These are phyloP conservation scores for Ophiocordyceps camponoti-leonardi DNA, from an alignment of 2,329 filamentous ascomycete genomes.

Conservation along the genomic window DNA sequence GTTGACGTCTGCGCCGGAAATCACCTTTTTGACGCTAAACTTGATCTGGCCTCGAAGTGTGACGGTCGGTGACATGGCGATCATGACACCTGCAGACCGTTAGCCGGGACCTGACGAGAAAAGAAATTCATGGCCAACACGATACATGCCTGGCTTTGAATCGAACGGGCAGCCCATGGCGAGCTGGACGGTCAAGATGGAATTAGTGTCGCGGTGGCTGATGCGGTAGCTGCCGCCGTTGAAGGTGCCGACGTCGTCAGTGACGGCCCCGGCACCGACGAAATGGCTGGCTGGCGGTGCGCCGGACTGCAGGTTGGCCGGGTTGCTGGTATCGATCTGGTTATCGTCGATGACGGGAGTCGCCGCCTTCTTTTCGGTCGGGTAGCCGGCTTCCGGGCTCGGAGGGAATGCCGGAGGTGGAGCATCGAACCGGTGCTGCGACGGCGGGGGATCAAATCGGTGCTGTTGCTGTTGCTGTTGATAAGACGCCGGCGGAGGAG, in stretches of 20 bases:
- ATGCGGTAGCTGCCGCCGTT: conserved; percentile 91
- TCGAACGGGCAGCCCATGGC: conserved; percentile 74
- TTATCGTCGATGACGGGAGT: conserved; percentile 6
- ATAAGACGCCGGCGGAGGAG: not conserved
- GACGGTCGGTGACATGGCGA: conserved; percentile 83
- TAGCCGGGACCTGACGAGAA: not conserved
- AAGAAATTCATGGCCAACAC: not conserved
- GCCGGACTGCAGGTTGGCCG: conserved; percentile 17
- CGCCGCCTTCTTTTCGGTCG: conserved; percentile 11
- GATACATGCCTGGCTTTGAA: conserved; percentile 52
- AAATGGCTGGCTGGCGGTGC: conserved; percentile 38
- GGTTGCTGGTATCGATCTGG: conserved; percentile 7
- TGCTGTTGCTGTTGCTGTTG: conserved; percentile 2
- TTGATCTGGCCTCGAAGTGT: conserved; percentile 70
- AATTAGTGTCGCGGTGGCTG: conserved; percentile 82
- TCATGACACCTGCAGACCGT: conserved; percentile 54
- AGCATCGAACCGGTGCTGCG: conserved; percentile 10
- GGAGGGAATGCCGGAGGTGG: conserved; percentile 9
- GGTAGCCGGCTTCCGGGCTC: conserved; percentile 8
- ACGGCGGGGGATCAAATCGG: conserved; percentile 11
- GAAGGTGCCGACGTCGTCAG: conserved; percentile 88
- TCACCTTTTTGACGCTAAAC: conserved; percentile 82
- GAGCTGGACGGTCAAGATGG: conserved; percentile 73
- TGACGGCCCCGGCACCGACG: conserved; percentile 38
- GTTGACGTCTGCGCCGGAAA: conserved; percentile 63